A percentile compares a stretch with the other conserved stretches of the same genome.
Conservation (phyloP, 2,329 filamentous ascomycete species). For the Simplicillium aogashimaense region DNA sequence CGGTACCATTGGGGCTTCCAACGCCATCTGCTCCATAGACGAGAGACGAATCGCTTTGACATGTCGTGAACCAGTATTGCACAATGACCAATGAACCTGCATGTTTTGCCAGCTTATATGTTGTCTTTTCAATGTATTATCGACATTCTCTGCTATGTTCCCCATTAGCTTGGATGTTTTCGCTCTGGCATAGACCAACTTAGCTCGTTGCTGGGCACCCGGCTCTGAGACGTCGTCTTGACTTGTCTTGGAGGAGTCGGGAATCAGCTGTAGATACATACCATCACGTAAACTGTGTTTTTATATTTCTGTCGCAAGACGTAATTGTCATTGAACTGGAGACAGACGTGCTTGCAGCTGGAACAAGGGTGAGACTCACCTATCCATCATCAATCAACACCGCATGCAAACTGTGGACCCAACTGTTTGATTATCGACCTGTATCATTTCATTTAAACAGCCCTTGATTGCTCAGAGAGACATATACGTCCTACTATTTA, state of each 20-base stretch:
- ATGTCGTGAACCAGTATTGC: background rate
- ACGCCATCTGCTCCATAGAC: no score
- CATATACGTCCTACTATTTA: no score
- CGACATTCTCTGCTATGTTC: slow-evolving; percentile 36
- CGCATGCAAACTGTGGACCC: no score
- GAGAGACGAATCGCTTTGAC: no score
- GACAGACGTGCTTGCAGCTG: no score
- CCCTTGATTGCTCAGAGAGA: no score
- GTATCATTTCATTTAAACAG: no score
- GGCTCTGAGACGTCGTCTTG: slow-evolving; percentile 45
- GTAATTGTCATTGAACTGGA: no score
- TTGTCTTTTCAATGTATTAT: slow-evolving; percentile 26
- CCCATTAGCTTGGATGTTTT: slow-evolving; percentile 42
- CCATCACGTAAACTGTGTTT: background rate
- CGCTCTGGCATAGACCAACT: slow-evolving; percentile 42
- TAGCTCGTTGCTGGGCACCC: slow-evolving; percentile 47
- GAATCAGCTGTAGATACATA: slow-evolving; percentile 52
- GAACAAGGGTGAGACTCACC: no score
- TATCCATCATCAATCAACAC: no score
- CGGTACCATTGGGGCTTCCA: no score
- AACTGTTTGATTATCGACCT: no score
- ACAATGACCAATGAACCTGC: background rate
- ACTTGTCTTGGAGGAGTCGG: slow-evolving; percentile 38
- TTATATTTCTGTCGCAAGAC: background rate
- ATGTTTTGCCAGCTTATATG: slow-evolving; percentile 23